Conservation (phyloP, 495 filamentous ascomycete species). For the Terfezia claveryi region DNA sequence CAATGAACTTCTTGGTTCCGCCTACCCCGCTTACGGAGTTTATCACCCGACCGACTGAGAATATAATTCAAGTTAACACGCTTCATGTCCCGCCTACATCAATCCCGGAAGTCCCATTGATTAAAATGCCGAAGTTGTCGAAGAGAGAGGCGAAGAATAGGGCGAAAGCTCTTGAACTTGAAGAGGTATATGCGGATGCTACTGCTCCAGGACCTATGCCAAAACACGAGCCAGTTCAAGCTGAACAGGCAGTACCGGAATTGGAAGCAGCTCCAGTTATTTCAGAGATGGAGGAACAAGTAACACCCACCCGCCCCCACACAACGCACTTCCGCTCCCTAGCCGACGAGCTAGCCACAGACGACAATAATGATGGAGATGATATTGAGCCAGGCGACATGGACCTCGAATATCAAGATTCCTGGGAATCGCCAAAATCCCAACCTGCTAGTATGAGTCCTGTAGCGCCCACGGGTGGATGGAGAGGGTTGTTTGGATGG, state of each 20-base stretch:
- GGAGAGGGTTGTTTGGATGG: not conserved
- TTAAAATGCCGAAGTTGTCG: not conserved
- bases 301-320: not conserved
- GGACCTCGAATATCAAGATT: not conserved
- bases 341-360: no score
- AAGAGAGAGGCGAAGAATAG: not conserved
- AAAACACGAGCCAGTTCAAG: no score
- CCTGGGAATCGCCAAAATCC: no score
- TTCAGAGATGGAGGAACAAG: not conserved
- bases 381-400: not conserved
- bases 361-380: no score
- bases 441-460: not conserved
- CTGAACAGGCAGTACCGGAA: no score
- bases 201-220: no score
- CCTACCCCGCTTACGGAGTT: not conserved
- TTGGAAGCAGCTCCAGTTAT: not conserved
- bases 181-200: no score
- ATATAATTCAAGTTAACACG: no score
- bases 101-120: no score
- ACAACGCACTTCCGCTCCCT: no score
- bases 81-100: no score
- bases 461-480: not conserved
- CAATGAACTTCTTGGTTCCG: not conserved
- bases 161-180: not conserved
- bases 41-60: no score